These are phyloP conservation scores for Chromera velia DNA, from an alignment of 73 alveolate species.

Conservation along the genomic window DNA sequence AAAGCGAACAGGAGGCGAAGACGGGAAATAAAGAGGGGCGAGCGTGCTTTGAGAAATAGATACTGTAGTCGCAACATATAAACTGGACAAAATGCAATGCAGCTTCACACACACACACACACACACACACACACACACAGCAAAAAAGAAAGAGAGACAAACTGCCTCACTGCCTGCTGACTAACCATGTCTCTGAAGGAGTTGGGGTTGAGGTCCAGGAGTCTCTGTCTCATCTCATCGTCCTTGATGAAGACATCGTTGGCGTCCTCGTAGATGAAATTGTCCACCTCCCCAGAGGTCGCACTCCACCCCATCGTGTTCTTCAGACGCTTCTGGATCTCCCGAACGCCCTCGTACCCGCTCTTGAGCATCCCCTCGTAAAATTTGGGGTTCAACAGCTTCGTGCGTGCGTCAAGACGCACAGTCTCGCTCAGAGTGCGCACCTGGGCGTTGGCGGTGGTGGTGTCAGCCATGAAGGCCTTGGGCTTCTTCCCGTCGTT, in stretches of 20 bases:
- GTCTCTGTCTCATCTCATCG: conserved; percentile 32
- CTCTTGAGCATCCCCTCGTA: conserved; percentile 17
- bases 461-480: conserved; percentile 43
- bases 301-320: conserved; percentile 33
- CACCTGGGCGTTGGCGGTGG: conserved; percentile 47
- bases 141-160: background rate
- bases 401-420: conserved; percentile 41
- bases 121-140: too few species aligned
- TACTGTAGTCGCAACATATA: too few species aligned
- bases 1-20: too few species aligned
- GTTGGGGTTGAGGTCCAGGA: conserved; percentile 34
- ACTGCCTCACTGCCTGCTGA: background rate
- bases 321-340: conserved; percentile 33
- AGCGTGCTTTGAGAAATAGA: too few species aligned
- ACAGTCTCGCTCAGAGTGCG: background rate
- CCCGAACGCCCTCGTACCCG: conserved; percentile 46
- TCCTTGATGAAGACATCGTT: conserved; percentile 43
- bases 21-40: too few species aligned
- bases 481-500: conserved; percentile 45
- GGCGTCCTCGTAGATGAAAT: conserved; percentile 45
- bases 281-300: conserved; percentile 12
- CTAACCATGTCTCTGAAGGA: conserved; percentile 40
- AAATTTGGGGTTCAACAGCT: conserved; percentile 12
- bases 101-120: too few species aligned
- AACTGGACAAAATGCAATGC: too few species aligned